Base-by-base conservation (phyloP, 148 eudicot species). In the Rhododendron vialii region DNA sequence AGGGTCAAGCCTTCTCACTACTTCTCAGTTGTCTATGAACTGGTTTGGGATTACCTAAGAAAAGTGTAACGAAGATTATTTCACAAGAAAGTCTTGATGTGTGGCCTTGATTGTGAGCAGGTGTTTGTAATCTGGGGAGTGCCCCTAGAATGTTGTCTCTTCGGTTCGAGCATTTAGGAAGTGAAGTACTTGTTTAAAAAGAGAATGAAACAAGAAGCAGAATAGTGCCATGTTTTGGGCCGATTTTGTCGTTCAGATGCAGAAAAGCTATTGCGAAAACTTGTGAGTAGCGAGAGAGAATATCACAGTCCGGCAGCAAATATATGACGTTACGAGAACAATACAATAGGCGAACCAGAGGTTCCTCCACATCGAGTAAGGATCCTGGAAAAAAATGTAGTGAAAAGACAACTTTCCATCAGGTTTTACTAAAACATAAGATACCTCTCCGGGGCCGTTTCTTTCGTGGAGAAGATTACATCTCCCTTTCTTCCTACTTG, bases 361-460 rank as follows among this genome's bases (percentile, higher is more conserved):
- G 71, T 84, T 53, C 67, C 26, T 26, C 82, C 48, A 61, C 80
- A 77, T 22, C 26, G 43, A 59, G 28, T 18, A 76, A 80, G 30
- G 79, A 81, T 67, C 84, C 69, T 14, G 85, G 36, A 36, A 81
- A 41, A 41, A 74, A 51, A 30, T 36, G 18, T 74, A 86, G 36
- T 8, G 50, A 55, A 55, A 41, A 18, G 18, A 50, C 50, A 30
- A 80, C 18, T 67, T 82, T 26, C 36, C 77, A 67, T 41, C 55
- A 83, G 48, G 30, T 35, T 43, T 71, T 17, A 3, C 75, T 9
- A 45, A 67, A 82, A 22, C 38, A 63, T 45, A 47, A 69, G 43
- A 67, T 26, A 41, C 78, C 43, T 28, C n/a, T 63, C 77, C 8
- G 22, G 74, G 74, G 24, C 17, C 63, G 7, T 15, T 57, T 36